Evolutionary conservation across 441 rosid genomes (phyloP).

Genomic region (Erysimum pusillum): DNA sequence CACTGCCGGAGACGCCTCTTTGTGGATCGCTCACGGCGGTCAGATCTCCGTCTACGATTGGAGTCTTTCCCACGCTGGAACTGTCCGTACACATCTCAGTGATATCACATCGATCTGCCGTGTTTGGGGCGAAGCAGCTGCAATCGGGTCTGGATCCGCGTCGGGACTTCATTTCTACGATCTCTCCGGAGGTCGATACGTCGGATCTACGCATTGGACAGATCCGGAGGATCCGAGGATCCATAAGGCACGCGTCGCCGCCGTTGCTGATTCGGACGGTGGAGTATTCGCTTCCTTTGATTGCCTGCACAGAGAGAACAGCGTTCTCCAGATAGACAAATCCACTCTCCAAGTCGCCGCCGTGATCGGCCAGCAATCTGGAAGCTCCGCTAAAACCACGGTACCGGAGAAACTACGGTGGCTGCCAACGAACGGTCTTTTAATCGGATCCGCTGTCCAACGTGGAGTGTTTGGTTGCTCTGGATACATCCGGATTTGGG

Average conservation of each 20-base stretch:
- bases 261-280: conserved; percentile 61
- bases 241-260: conserved; percentile 72
- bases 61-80: conserved; percentile 63
- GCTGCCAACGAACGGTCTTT: conserved; percentile 56
- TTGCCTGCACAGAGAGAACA: conserved; percentile 83
- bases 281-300: conserved; percentile 76
- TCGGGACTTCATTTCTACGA: conserved; percentile 92
- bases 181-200: conserved; percentile 62
- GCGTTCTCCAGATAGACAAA: conserved; percentile 70
- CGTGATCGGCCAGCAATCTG: conserved; percentile 71
- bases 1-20: conserved; percentile 67
- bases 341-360: conserved; percentile 71
- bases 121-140: conserved; percentile 70
- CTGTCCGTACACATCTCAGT: conserved; percentile 82
- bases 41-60: conserved; percentile 85
- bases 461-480: conserved; percentile 85
- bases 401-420: conserved; percentile 77
- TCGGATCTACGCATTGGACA: conserved; percentile 76
- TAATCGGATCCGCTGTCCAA: conserved; percentile 65
- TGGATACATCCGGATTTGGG: conserved; percentile 88
- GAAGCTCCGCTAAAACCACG: conserved; percentile 66
- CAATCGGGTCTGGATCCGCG: conserved; percentile 67
- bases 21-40: conserved; percentile 95
- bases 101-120: conserved; percentile 71
- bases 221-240: conserved; percentile 87